Evolutionary conservation across 495 filamentous ascomycete species (phyloP).

Genomic region (Neurospora terricola): DNA sequence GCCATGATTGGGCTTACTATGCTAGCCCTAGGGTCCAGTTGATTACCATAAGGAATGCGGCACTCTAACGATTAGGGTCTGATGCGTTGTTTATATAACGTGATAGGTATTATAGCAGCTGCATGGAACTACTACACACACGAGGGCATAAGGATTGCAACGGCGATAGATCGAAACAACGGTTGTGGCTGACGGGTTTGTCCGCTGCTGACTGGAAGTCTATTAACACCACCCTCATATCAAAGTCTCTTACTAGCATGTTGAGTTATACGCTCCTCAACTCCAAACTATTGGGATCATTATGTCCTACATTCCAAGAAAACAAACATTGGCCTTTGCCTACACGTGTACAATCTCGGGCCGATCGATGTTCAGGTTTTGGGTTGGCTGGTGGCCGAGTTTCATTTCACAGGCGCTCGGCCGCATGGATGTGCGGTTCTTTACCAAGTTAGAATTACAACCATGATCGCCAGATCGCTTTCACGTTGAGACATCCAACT

Average conservation of each 20-base stretch:
- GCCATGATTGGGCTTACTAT: not conserved
- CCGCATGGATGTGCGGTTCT: not conserved
- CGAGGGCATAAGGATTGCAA: not conserved
- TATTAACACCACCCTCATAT: not conserved
- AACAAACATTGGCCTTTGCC: not conserved
- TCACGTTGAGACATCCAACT: not conserved
- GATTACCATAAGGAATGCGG: not conserved
- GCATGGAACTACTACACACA: not conserved
- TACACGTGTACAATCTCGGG: not conserved
- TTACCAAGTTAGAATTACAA: not conserved
- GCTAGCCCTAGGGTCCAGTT: not conserved
- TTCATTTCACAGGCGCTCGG: not conserved
- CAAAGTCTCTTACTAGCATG: no score
- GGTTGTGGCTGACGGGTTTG: not conserved
- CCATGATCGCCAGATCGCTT: not conserved
- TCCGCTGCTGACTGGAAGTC: not conserved
- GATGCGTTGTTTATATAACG: not conserved
- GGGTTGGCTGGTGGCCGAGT: not conserved
- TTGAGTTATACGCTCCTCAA: not conserved
- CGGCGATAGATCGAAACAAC: not conserved
- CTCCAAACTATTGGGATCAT: not conserved
- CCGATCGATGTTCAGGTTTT: not conserved
- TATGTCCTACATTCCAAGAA: not conserved
- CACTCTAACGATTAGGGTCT: not conserved
- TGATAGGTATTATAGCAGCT: not conserved